Base-by-base conservation (phyloP, 2,329 filamentous ascomycete genomes). In the Fusarium verrucosum region DNA sequence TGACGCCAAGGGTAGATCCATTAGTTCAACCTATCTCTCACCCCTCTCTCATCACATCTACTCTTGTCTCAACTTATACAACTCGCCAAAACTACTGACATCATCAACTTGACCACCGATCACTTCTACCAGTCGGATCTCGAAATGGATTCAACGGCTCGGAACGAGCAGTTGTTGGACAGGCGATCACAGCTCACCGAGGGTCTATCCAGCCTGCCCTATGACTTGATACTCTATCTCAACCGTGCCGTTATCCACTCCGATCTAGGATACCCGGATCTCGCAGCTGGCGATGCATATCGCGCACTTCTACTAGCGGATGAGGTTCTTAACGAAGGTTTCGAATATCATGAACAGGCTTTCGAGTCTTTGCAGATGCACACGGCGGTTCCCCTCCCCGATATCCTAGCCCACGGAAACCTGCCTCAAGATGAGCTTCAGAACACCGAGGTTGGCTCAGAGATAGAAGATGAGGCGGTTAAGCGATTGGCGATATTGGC, bases 231-330 rank as follows among this genome's bases (percentile, higher is more conserved):
- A 51, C 80, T 89, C 9, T 89, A 89, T 66, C 80, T 91, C 52
- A 84, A 89, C 64, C 87, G 94, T 28, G 92, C 92, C 22, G 79
- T 85, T 30, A 81, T 90, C 37, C 88, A 97, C 76, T 85, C 88
- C 16, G 81, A 87, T 41, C 83, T 97, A 42, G 92, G 88, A 33
- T 98, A 97, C 76, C 92, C 92, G 0, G 95, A 99, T 75, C 85
- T 99, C 35, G 93, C 93, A 7, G 89, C 90, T 11, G 92, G 92
- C 30, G 94, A 97, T 80, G 92, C 92, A 7, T 98, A 98, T 75
- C 89, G 91, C 52, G 93, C 94, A 2, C 83, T 98, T n/a, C 85
- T 97, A 5, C 81, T 99, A 42, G 85, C 91, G 16, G 94, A 98
- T 73, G 92, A 95, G 66, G 85, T 92, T 32, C 78, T 83, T 64